Percentiles rank a stretch among this genome's conserved stretches.
Conservation (phyloP, 257 asterid genomes). For the Galeopsis tetrahit region DNA sequence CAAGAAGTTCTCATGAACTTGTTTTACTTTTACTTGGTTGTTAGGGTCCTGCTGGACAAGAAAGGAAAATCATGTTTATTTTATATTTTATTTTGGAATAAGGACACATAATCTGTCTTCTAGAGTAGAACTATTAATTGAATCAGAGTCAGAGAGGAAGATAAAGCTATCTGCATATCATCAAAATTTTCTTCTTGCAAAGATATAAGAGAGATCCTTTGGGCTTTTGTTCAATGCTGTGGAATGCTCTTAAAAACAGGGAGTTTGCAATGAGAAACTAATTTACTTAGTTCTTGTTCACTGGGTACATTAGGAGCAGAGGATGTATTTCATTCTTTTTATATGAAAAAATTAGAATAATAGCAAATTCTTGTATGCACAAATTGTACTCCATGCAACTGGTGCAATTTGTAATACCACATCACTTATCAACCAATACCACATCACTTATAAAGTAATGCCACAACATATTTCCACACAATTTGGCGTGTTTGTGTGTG, state of each 20-base stretch:
- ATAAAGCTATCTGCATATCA: too few relatives aligned
- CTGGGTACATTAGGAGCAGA: not conserved
- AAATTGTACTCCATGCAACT: too few relatives aligned
- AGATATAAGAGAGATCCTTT: not conserved
- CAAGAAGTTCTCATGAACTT: not conserved
- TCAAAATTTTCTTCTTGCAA: too few relatives aligned
- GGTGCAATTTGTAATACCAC: too few relatives aligned
- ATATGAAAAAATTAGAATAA: not conserved
- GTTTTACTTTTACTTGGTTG: slow-evolving; percentile 1
- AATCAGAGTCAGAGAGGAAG: too few relatives aligned
- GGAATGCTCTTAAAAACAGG: not conserved
- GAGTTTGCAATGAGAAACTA: slow-evolving; percentile 5
- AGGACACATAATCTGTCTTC: too few relatives aligned
- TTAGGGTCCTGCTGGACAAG: not conserved
- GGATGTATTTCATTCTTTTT: not conserved
- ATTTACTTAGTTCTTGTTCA: slow-evolving; percentile 1
- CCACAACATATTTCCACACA: too few relatives aligned
- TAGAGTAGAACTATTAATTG: too few relatives aligned
- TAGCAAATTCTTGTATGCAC: too few relatives aligned
- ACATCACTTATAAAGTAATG: too few relatives aligned
- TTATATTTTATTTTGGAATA: not conserved
- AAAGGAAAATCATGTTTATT: not conserved
- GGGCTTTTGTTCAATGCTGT: not conserved
- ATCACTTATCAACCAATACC: too few relatives aligned
- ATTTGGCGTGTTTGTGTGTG: too few relatives aligned